Evolutionary conservation across 176 grass and related monocot genomes (phyloP).

Genomic region (Elymus sibiricus): DNA sequence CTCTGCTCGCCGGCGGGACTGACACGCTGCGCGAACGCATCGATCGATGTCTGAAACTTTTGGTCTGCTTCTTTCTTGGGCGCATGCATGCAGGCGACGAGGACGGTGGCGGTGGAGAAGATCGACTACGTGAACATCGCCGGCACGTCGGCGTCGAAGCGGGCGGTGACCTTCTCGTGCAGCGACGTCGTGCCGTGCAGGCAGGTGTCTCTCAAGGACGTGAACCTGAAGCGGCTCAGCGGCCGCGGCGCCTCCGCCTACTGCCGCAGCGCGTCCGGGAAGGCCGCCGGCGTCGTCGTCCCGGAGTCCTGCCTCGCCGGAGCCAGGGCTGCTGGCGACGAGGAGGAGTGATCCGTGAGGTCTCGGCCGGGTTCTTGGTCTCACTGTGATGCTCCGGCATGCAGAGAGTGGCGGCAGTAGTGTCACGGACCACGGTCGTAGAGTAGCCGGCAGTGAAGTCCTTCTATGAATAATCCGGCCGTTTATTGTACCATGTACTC

Average conservation of each 20-base stretch:
- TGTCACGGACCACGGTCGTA: not conserved
- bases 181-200: slow-evolving; percentile 33
- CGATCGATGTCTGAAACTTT: not conserved
- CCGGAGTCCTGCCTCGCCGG: slow-evolving; percentile 28
- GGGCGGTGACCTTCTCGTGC: slow-evolving; percentile 29
- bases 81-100: not conserved
- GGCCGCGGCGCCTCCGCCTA: not conserved
- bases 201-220: not conserved
- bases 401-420: not conserved
- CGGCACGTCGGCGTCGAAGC: slow-evolving; percentile 27
- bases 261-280: slow-evolving; percentile 27
- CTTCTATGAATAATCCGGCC: not conserved
- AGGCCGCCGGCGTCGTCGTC: slow-evolving; percentile 11
- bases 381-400: not conserved
- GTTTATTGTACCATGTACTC: not conserved
- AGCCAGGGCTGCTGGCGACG: not conserved
- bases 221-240: not conserved
- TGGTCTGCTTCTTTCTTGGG: not conserved
- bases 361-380: not conserved
- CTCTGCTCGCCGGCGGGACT: not conserved
- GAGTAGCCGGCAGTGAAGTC: not conserved
- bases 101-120: slow-evolving; percentile 10
- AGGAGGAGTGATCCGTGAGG: not conserved
- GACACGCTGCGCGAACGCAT: not conserved
- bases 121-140: slow-evolving; percentile 22